Base-by-base conservation (phyloP, 345 rosid genomes). In the Schrenkiella parvula region DNA sequence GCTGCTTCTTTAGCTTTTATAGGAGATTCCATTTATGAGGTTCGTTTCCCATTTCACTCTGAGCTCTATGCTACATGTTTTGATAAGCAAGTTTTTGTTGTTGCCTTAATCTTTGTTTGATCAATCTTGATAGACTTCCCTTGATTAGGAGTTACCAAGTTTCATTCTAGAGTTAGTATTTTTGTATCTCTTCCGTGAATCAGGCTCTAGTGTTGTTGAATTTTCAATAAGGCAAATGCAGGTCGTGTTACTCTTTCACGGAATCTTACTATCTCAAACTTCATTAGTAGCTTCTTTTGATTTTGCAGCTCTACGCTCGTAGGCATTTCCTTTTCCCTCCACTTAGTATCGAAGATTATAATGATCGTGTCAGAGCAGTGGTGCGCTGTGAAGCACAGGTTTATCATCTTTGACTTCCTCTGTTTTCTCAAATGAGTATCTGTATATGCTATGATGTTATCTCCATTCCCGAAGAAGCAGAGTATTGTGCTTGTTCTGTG, bases 311-410 rank as follows among this genome's bases (percentile, higher is more conserved):
- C 8, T 93, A 89, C 80, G 93, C 95, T 61, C 92, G 91, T 42
- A 82, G 91, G 73, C 96, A 89, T 79, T 93, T 90, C 68, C 79
- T 89, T 79, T 89, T 81, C 80, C 98, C 97, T 73, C 96, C 91
- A 0, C 70, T 90, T 21, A 89, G 81, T 64, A 86, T 90, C 34
- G 98, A 93, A 65, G 96, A 87, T 35, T 83, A 80, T 70, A 93
- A 93, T 57, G 89, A 84, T 41, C 88, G 86, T 10, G 96, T 93
- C 34, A 89, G 70, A 75, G 85, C 96, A 34, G 89, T 90, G 19
- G 97, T 87, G 43, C 82, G 97, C 17, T 90, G 96, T 79, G 97
- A 90, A 82, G 93, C 93, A 18, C 98, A 93, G 81, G 97, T 93
- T 42, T 28, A 0, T 52, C 35, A 19, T 43, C 58, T 70, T 72